These are phyloP conservation scores for Dictyostelium purpureum DNA, from an alignment of 78 protist genomes.

Conservation along the genomic window DNA sequence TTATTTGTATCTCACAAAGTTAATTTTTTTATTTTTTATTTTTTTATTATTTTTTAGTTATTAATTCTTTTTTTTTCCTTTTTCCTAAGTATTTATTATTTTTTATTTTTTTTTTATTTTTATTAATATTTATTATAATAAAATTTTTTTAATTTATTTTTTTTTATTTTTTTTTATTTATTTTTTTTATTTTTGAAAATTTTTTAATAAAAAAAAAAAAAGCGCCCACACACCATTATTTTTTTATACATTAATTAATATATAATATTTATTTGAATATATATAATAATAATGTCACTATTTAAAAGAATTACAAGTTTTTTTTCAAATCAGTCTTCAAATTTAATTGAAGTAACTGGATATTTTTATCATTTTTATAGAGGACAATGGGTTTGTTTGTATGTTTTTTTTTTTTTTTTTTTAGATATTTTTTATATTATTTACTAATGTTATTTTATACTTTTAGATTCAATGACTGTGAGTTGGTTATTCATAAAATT, in stretches of 20 bases:
- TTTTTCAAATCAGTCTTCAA: neutral
- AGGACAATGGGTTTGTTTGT: slow-evolving; percentile 77
- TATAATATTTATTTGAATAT: neutral
- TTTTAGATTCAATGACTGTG: slow-evolving; percentile 55
- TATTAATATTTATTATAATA: too few relatives aligned
- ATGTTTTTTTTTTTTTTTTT: neutral
- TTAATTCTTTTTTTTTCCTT: too few relatives aligned
- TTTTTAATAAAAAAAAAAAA: neutral
- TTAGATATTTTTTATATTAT: neutral
- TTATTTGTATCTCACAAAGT: neutral
- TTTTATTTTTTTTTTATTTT: neutral
- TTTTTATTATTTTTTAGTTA: too few relatives aligned
- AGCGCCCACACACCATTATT: neutral
- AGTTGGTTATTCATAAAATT: slow-evolving; percentile 20
- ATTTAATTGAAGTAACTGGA: slow-evolving; percentile 29
- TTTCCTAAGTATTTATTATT: too few relatives aligned
- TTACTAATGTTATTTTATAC: neutral
- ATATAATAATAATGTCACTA: neutral
- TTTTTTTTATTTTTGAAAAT: neutral
- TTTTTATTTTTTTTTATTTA: neutral
- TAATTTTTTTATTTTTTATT: neutral
- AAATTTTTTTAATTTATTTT: too few relatives aligned
- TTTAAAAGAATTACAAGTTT: slow-evolving; percentile 45
- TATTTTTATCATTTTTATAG: slow-evolving; percentile 45
- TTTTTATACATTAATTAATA: neutral